A percentile compares a stretch with the other conserved stretches of the same genome.
Evolutionary conservation across 495 filamentous ascomycete genomes (phyloP).

Genomic region (Penicillium lagena): DNA sequence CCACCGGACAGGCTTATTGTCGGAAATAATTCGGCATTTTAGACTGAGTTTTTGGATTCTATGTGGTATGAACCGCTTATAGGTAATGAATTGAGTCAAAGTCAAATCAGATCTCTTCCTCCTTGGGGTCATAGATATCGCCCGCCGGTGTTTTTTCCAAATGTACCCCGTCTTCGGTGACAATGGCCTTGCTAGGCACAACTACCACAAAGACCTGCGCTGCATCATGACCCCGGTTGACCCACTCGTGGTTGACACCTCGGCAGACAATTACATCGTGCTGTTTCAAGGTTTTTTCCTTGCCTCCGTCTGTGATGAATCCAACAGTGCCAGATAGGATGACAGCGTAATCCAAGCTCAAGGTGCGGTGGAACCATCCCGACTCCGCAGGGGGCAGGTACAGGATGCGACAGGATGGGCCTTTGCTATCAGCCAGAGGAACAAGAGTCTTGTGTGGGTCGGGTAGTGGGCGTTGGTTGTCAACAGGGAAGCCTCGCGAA

Average conservation of each 20-base stretch:
- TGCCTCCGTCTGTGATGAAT: constrained; percentile 16
- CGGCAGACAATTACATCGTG: constrained; percentile 20
- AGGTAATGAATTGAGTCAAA: no score
- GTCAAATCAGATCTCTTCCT: constrained; percentile 8
- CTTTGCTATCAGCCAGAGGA: constrained; percentile 22
- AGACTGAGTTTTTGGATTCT: no score
- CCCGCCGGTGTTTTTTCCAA: constrained; percentile 19
- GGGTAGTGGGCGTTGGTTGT: constrained; percentile 12
- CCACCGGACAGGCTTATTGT: no score
- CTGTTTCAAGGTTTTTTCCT: constrained; percentile 14
- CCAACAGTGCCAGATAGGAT: constrained; percentile 15
- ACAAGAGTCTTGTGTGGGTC: constrained; percentile 18
- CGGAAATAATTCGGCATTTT: no score
- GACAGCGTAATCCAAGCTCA: constrained; percentile 19
- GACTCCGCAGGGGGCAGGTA: constrained; percentile 13
- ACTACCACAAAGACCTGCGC: constrained; percentile 17
- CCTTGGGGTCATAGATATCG: constrained; percentile 14
- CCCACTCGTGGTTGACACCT: constrained; percentile 23
- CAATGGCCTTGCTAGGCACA: constrained; percentile 15
- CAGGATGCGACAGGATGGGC: constrained; percentile 16
- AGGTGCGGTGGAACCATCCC: constrained; percentile 22
- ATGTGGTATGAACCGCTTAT: no score
- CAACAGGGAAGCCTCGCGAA: constrained; percentile 16
- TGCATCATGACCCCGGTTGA: constrained; percentile 15
- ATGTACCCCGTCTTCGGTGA: constrained; percentile 8